Conservation (phyloP, 208 protist genomes). For the Balamuthia mandrillaris region DNA sequence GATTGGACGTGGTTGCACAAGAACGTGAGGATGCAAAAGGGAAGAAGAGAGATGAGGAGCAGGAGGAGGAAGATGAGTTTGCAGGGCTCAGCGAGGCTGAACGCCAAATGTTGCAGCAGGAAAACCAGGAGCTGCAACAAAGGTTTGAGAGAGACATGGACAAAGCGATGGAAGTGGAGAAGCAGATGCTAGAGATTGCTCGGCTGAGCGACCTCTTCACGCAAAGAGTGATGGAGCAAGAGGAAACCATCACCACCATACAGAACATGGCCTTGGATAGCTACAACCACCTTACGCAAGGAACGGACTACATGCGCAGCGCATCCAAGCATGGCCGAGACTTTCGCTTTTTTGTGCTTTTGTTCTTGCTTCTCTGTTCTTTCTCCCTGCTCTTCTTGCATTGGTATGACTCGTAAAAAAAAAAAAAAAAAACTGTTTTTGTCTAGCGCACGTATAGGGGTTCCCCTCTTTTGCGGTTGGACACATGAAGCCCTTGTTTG, state of each 20-base stretch:
- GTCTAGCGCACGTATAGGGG: too few relatives aligned
- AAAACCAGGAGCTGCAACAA: not conserved
- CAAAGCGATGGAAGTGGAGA: not conserved
- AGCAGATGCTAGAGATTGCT: constrained; percentile 8
- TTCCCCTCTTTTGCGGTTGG: too few relatives aligned
- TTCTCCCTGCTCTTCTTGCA: constrained; percentile 18
- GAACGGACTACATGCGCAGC: not conserved
- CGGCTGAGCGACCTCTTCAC: not conserved
- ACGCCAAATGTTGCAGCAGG: not conserved
- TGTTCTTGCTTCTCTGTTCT: constrained; percentile 6
- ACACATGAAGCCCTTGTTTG: too few relatives aligned
- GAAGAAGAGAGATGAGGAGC: not conserved
- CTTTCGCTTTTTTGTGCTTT: constrained; percentile 7
- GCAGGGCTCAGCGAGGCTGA: not conserved
- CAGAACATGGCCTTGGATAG: constrained; percentile 21
- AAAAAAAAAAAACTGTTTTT: too few relatives aligned
- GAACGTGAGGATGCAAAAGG: too few relatives aligned
- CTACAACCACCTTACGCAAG: not conserved
- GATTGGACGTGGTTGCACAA: too few relatives aligned
- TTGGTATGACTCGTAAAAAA: not conserved
- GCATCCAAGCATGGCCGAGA: not conserved
- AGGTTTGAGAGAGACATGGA: not conserved
- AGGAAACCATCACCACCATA: not conserved
- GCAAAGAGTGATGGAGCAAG: not conserved
- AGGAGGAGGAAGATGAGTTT: not conserved